These are phyloP conservation scores for Xylariaceae sp. DNA, from an alignment of 2,329 filamentous ascomycete genomes.

Conservation along the genomic window DNA sequence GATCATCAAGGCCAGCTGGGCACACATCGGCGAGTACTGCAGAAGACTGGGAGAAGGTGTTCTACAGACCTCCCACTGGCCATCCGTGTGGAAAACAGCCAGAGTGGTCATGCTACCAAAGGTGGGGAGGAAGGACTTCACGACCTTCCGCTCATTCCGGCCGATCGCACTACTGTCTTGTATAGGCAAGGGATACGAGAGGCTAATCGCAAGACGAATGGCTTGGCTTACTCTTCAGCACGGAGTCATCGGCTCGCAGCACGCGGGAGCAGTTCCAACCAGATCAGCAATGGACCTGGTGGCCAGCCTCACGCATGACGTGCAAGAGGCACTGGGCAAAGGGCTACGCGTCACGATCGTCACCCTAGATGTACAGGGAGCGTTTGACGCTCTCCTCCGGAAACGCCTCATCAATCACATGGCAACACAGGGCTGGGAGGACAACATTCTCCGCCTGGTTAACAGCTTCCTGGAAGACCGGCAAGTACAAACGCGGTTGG, in stretches of 20 bases:
- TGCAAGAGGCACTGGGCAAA: not conserved
- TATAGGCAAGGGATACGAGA: not conserved
- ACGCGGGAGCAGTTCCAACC: not conserved
- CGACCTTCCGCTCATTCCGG: not conserved
- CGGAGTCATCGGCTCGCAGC: not conserved
- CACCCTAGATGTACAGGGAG: not conserved
- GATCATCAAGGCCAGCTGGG: not conserved
- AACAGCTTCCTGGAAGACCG: not conserved
- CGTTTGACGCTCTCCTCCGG: not conserved
- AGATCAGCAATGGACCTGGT: slow-evolving; percentile 2
- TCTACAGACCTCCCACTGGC: not conserved
- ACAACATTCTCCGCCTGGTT: not conserved
- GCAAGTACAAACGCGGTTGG: not conserved
- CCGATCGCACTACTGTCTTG: slow-evolving; percentile 1
- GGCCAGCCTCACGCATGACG: not conserved
- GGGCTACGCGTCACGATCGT: not conserved
- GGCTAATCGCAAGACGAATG: not conserved
- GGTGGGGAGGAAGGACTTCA: not conserved
- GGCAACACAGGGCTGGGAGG: not conserved
- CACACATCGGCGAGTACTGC: not conserved
- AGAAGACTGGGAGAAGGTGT: not conserved
- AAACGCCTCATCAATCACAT: not conserved
- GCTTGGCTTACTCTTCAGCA: not conserved
- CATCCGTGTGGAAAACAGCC: not conserved
- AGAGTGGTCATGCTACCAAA: not conserved